Evolutionary conservation across 495 filamentous ascomycete species (phyloP), one percentile per base, ranked within the genome.

Genomic region (Tetracladium setigerum): DNA sequence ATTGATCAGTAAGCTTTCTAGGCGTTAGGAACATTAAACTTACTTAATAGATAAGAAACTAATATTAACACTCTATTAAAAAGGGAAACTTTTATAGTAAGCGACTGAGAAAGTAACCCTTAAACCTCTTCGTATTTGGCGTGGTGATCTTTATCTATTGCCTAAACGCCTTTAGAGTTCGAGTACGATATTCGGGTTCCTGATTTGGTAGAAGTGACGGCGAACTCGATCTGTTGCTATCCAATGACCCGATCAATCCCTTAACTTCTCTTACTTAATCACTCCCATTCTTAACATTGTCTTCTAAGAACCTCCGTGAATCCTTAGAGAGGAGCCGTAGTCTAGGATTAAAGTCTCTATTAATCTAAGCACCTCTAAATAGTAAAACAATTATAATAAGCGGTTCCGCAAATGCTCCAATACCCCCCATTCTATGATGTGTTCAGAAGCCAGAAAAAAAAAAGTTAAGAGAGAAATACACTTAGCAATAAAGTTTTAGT

Each of bases 21-120:
- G 24, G 30, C 15, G 18, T 22, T 34, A 47, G 41, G 17, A 47
- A 8, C 7, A 18, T 27, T 17, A 5, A 33, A 33, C 62, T 46
- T 65, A 81, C 78, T 72, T 74, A 81, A 54, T 81, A 82, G 36
- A 81, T 74, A 59, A 82, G 60, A 5, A 78, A 79, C 86, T 86
- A 90, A 54, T 91, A 90, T 71, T 82, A 89, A 55, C 82, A 82
- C 62, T 91, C 86, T 16, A 83, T 77, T 22, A 90, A 60, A 54
- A 91, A 91, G 9, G 86, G 86, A 44, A 86, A 76, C 50, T 77
- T 81, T 31, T 73, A 66, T 5, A 91, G 68, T 17, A 88, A 47
- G 1, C 79, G 65, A 62, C 75, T 79, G 27, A 80, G 59, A 11
- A 78, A 57, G 31, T 72, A 67, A 22, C 71, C 65, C 46, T 71